A percentile compares a stretch with the other conserved stretches of the same genome.
Evolutionary conservation across 148 eudicot species (phyloP).

Genomic region (Camellia japonica): DNA sequence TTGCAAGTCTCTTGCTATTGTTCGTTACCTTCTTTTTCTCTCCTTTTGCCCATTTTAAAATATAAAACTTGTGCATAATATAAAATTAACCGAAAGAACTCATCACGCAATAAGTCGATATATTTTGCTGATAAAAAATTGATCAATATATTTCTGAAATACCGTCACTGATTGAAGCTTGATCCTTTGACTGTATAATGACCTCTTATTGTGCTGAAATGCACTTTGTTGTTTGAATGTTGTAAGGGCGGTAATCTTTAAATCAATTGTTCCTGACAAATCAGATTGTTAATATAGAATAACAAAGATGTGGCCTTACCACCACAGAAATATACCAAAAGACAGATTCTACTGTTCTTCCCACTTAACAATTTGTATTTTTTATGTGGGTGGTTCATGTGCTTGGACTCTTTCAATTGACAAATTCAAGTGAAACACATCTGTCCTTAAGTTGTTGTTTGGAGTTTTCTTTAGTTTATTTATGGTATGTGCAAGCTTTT

Average conservation of each 20-base stretch:
- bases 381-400: constrained; percentile 30
- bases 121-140: not conserved
- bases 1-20: not conserved
- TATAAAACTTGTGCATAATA: not conserved
- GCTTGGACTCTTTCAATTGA: constrained; percentile 21
- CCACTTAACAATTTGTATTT: constrained; percentile 19
- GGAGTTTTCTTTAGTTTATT: constrained; percentile 9
- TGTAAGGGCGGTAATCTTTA: not conserved
- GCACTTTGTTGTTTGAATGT: constrained; percentile 12
- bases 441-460: constrained; percentile 24
- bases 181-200: constrained; percentile 14
- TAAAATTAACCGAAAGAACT: not conserved
- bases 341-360: constrained; percentile 32
- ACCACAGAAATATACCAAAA: constrained; percentile 15
- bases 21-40: not conserved
- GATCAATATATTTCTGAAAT: not conserved
- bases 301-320: constrained; percentile 6
- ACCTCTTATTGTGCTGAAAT: constrained; percentile 26
- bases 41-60: not conserved
- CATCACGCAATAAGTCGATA: not conserved
- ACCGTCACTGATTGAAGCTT: not conserved
- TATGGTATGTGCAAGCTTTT: constrained; percentile 23
- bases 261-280: constrained; percentile 7
- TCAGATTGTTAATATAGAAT: constrained; percentile 13
- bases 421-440: constrained; percentile 29